Evolutionary conservation across 257 asterid genomes (phyloP).

Genomic region (Nicotiana sylvestris): DNA sequence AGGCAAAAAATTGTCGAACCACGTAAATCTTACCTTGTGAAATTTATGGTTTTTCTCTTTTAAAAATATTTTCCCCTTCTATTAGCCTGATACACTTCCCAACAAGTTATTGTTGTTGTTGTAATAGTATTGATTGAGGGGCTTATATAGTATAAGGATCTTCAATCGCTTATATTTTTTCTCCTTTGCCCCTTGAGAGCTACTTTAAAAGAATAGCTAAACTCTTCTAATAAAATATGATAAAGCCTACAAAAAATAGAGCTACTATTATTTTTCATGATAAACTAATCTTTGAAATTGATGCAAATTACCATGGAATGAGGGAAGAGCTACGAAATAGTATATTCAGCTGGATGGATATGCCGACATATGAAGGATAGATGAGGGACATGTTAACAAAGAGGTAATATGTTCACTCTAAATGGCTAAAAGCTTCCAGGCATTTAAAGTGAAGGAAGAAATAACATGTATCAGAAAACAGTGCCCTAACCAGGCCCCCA

Average conservation of each 20-base stretch:
- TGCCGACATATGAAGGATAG: neutral
- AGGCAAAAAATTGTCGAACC: too few species aligned
- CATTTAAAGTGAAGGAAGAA: neutral
- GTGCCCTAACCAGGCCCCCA: neutral
- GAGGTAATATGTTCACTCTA: neutral
- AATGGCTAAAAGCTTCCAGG: neutral
- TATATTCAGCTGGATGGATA: neutral
- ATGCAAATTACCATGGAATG: neutral
- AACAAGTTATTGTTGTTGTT: too few species aligned
- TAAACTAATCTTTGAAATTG: neutral
- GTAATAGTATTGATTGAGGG: neutral
- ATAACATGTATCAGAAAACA: neutral
- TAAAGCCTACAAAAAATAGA: neutral
- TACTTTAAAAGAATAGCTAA: neutral
- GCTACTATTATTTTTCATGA: neutral
- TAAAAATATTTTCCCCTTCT: too few species aligned
- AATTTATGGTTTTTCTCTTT: too few species aligned
- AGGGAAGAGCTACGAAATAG: neutral
- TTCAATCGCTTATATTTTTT: neutral
- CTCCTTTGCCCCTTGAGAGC: neutral
- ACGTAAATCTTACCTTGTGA: too few species aligned
- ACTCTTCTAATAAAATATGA: neutral
- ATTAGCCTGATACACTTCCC: too few species aligned
- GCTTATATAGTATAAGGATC: neutral
- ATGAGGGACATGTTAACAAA: neutral